Conservation (phyloP, 768 basidiomycete genomes). For the Tricholoma sp. region DNA sequence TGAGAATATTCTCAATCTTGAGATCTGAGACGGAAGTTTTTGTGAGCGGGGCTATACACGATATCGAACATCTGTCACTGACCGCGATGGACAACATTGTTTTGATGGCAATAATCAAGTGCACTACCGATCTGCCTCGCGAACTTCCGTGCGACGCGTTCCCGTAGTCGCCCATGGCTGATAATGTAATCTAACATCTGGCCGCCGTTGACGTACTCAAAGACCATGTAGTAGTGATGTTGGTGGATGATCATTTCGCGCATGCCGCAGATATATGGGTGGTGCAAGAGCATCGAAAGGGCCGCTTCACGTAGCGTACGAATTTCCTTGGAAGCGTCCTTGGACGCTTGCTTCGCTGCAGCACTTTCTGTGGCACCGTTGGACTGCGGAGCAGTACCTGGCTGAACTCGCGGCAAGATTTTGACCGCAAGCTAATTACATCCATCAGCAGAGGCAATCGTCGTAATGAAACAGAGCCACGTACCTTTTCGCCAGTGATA, state of each 20-base stretch:
- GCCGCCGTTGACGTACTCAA: conserved; percentile 97
- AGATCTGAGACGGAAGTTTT: conserved; percentile 50
- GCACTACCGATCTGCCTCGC: conserved; percentile 96
- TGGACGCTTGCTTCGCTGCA: conserved; percentile 69
- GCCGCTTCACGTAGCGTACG: conserved; percentile 95
- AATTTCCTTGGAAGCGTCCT: conserved; percentile 95
- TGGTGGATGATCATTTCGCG: conserved; percentile 97
- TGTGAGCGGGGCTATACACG: neutral
- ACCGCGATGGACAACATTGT: conserved; percentile 96
- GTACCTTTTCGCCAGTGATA: conserved; percentile 86
- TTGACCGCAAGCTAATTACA: conserved; percentile 89
- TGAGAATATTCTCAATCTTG: conserved; percentile 99
- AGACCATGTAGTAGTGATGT: conserved; percentile 99
- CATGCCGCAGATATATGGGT: conserved; percentile 99
- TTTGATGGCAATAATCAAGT: conserved; percentile 94
- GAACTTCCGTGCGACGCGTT: conserved; percentile 95
- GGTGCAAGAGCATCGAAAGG: conserved; percentile 91
- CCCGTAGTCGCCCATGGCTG: conserved; percentile 91
- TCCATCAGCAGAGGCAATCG: neutral
- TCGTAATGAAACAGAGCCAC: conserved; percentile 20
- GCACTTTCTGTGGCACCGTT: conserved; percentile 41
- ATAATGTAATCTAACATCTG: conserved; percentile 99
- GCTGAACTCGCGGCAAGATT: conserved; percentile 86
- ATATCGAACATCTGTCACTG: conserved; percentile 11
- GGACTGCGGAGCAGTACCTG: conserved; percentile 44